A percentile compares a stretch with the other conserved stretches of the same genome.
phyloP scores from a whole-genome alignment of 1,284 basidiomycete genomes.

The Cutaneotrichosporon sp. region DNA sequence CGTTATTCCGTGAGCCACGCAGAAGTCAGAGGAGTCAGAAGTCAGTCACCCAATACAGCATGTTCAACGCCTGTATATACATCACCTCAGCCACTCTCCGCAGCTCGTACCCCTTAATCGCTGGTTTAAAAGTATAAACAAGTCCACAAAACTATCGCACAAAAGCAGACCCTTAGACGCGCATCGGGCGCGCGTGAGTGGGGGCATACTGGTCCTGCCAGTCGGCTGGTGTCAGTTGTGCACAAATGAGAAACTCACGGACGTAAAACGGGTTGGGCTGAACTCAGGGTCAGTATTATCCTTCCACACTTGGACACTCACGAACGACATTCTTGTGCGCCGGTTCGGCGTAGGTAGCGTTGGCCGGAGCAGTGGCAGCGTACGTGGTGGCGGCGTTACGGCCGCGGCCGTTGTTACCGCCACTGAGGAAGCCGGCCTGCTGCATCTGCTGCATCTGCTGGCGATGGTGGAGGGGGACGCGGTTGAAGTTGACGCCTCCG shows the following conservation, averaged over 20 bases:
- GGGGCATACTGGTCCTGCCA: not conserved
- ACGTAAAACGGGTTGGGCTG: not conserved
- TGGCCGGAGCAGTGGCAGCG: not conserved
- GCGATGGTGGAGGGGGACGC: conserved; percentile 35
- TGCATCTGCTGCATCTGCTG: conserved; percentile 25
- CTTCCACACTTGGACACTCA: not conserved
- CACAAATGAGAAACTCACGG: not conserved
- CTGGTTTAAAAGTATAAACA: no score
- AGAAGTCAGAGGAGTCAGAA: no score
- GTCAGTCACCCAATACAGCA: no score
- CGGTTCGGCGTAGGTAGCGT: conserved; percentile 3
- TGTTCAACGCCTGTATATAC: no score
- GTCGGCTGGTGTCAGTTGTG: not conserved
- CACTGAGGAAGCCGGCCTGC: conserved; percentile 19
- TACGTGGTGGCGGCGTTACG: not conserved
- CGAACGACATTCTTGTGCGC: conserved; percentile 4
- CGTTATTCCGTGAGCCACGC: no score
- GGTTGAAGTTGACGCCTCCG: conserved; percentile 47
- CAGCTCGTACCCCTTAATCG: no score
- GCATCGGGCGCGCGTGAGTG: not conserved
- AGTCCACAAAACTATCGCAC: no score
- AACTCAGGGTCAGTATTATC: not conserved
- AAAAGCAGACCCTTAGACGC: not conserved
- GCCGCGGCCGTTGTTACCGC: not conserved
- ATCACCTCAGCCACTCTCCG: not conserved